Conservation (phyloP, 2,329 filamentous ascomycete species). For the Ceratocystis huliohia region DNA sequence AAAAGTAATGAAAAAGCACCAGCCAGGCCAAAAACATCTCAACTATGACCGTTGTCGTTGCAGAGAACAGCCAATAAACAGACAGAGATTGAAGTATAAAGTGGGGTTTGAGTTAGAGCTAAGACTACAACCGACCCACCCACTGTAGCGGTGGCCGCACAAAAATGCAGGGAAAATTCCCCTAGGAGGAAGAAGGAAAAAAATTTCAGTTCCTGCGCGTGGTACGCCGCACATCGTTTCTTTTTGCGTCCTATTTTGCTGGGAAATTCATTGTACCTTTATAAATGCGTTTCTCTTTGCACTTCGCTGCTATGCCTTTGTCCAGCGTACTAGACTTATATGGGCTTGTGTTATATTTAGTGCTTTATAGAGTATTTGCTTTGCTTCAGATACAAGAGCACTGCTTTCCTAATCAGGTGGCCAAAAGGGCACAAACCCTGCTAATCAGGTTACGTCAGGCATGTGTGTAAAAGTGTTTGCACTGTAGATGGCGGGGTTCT, state of each 20-base stretch:
- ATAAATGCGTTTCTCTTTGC: not conserved
- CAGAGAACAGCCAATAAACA: not conserved
- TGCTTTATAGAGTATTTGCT: not conserved
- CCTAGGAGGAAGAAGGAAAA: slow-evolving; percentile 20
- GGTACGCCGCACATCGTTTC: not conserved
- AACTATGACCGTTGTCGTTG: not conserved
- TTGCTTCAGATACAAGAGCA: too few relatives aligned
- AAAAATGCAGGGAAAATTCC: slow-evolving; percentile 6
- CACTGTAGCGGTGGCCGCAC: not conserved
- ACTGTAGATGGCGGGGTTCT: slow-evolving; percentile 11
- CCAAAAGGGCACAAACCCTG: slow-evolving; percentile 18
- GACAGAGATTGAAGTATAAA: not conserved
- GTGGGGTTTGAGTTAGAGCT: slow-evolving; percentile 12
- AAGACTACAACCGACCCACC: slow-evolving; percentile 6
- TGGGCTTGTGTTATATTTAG: not conserved
- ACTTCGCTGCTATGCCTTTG: not conserved
- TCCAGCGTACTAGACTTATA: not conserved
- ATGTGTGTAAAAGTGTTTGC: slow-evolving; percentile 4
- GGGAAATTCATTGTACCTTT: too few relatives aligned
- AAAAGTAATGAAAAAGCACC: slow-evolving; percentile 3
- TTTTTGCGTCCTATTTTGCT: too few relatives aligned
- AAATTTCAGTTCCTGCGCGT: slow-evolving; percentile 19
- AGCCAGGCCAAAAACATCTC: slow-evolving; percentile 5
- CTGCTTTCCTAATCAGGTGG: not conserved
- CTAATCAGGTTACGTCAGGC: slow-evolving; percentile 16